Evolutionary conservation across 1,139 yeast species (phyloP), one percentile per base, ranked within the genome.

Genomic region (Candida anutae): DNA sequence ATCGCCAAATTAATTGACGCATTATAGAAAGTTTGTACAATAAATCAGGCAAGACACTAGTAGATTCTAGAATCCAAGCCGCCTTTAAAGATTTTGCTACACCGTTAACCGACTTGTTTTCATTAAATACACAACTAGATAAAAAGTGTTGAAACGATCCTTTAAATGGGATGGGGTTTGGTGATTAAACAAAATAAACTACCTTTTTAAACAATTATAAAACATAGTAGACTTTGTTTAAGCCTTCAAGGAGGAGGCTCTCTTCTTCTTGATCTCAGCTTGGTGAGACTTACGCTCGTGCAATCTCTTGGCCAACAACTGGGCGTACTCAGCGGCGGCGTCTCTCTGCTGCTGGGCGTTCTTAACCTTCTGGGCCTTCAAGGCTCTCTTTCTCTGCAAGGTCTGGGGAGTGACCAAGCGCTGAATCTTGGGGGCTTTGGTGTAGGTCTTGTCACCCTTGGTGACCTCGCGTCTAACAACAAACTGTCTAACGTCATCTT

Each of bases 361-460:
- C 75, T 80, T 82, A 65, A 84, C 74, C 83, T 90, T 90, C 70
- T 79, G 74, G 53, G 95, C 78, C 69, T 78, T 82, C 65, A 84
- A 80, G 63, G 85, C 90, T 77, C 97, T 84, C 94, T 90, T 90
- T 81, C 96, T 90, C 77, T 88, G 97, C 69, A 90, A 80, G 61
- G 87, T 81, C 76, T 88, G 96, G 67, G 98, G 98, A 58, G 98
- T 90, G 51, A 90, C 94, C 62, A 90, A 82, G 75, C 98, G 87
- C 77, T 90, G 98, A 74, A 90, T 88, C 84, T 85, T 90, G 74
- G 98, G 98, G 60, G 98, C 97, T 83, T 90, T 90, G 72, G 97
- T 83, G 90, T 83, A 90, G 62, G 87, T 79, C 82, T 85, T 87
- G 61, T 88, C 97, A 73, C 94, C 94, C 83, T 90, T 90, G 71